These are phyloP conservation scores for Pythium coloratum DNA, from an alignment of 352 stramenopile species.

Conservation along the genomic window DNA sequence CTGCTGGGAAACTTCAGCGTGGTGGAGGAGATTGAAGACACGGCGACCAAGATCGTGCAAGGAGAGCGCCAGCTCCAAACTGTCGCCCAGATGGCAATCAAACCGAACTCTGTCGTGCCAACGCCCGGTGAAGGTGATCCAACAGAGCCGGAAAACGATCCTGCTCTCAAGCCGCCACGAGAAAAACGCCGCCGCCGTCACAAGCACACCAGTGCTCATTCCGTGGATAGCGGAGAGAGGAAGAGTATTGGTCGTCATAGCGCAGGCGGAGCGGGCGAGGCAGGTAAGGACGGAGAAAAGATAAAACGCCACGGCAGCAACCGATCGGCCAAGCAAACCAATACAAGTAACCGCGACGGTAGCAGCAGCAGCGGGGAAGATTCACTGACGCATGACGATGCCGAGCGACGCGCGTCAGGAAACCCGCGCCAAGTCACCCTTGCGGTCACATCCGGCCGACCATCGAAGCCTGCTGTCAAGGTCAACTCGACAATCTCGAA, in stretches of 20 bases:
- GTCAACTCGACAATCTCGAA: neutral
- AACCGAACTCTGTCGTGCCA: constrained; percentile 9
- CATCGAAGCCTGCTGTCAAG: neutral
- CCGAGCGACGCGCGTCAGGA: constrained; percentile 4
- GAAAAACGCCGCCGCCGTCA: constrained; percentile 6
- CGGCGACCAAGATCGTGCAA: constrained; percentile 27
- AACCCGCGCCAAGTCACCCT: constrained; percentile 16
- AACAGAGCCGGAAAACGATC: neutral
- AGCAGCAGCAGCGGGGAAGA: neutral
- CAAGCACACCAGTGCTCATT: constrained; percentile 11
- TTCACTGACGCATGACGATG: neutral
- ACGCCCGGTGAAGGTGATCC: neutral
- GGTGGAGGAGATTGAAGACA: constrained; percentile 35
- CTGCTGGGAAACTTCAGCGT: constrained; percentile 79
- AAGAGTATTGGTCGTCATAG: constrained; percentile 11
- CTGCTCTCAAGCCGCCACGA: neutral
- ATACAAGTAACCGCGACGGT: neutral
- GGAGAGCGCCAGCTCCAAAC: constrained; percentile 35
- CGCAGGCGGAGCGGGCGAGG: neutral
- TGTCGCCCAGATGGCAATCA: neutral
- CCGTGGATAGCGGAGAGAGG: constrained; percentile 3
- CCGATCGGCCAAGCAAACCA: neutral
- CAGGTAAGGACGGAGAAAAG: neutral
- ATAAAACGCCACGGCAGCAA: neutral
- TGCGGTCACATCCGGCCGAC: neutral